phyloP scores from a whole-genome alignment of 2,329 filamentous ascomycete species.

The Aspergillus puulaauensis region DNA sequence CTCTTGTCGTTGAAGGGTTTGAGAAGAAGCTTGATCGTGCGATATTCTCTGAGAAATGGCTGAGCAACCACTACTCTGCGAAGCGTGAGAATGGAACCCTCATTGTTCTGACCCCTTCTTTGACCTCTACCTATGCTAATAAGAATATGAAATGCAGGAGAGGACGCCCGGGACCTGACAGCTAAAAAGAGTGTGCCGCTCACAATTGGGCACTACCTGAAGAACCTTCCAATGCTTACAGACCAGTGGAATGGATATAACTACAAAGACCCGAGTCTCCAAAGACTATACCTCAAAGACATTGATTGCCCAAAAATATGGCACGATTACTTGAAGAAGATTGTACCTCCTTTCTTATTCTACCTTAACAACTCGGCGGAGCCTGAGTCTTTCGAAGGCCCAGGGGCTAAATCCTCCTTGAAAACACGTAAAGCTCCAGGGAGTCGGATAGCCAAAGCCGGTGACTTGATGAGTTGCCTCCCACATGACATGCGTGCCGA shows the following conservation, averaged over 20 bases:
- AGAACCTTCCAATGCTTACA: slow-evolving; percentile 79
- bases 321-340: slow-evolving; percentile 73
- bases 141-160: slow-evolving; percentile 54
- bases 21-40: slow-evolving; percentile 70
- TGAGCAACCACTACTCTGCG: slow-evolving; percentile 73
- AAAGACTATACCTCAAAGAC: slow-evolving; percentile 93
- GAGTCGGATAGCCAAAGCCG: slow-evolving; percentile 67
- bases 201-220: slow-evolving; percentile 85
- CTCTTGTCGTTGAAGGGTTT: slow-evolving; percentile 88
- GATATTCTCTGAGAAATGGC: slow-evolving; percentile 79
- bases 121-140: background rate
- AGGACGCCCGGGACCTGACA: slow-evolving; percentile 79
- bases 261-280: slow-evolving; percentile 74
- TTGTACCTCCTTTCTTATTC: slow-evolving; percentile 79
- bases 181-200: slow-evolving; percentile 74
- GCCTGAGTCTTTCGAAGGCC: slow-evolving; percentile 58
- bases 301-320: slow-evolving; percentile 91
- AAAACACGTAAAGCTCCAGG: slow-evolving; percentile 47
- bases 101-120: slow-evolving; percentile 16
- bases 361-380: slow-evolving; percentile 75
- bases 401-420: slow-evolving; percentile 48
- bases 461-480: slow-evolving; percentile 92
- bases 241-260: slow-evolving; percentile 76
- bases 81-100: slow-evolving; percentile 59
- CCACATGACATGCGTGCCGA: slow-evolving; percentile 85